Base-by-base conservation (phyloP, 2,329 filamentous ascomycete species). In the Cladosporium cucumerinum region DNA sequence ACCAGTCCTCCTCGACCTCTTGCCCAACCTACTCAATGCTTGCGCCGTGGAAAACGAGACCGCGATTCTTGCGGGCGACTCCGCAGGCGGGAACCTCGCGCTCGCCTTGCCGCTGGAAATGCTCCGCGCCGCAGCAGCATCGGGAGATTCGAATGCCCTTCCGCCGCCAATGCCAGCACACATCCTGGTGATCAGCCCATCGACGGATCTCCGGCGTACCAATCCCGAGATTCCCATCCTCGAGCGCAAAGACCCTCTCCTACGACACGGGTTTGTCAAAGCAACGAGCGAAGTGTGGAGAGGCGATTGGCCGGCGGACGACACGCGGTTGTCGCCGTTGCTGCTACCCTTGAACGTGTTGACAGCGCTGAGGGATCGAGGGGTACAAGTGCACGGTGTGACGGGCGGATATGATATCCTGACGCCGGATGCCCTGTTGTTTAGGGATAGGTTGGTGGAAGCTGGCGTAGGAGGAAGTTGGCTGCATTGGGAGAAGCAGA, bases 401-500 rank as follows among this genome's bases (percentile, higher is more conserved):
- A 81, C 81, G 0, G 84, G 81, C 0, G 80, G 81, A 0, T 78
- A 80, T 63, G 85, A 87, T 66, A 80, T 87, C 0, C 72, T 87
- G 2, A 77, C 78, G 0, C 84, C 84, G 0, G 85, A 87, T 67
- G 82, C 80, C 1, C 67, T 83, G 1, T 67, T 78, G 0, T 84
- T 86, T 57, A 71, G 82, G 5, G 78, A 84, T 2, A 79, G 77
- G 62, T 82, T 80, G 7, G 75, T 76, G 30, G 71, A 80, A 51
- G 70, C 74, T 21, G 78, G 79, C 0, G 78, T 87, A 0, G 57
- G 73, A 1, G 85, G 85, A 0, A 76, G 83, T 63, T 87, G 85
- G 86, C 68, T 87, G 48, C 76, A 85, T 11, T 87, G 85, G 85
- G 80, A 85, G 21, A 81, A 81, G 21, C 83, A 86, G 74, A 87